phyloP scores from a whole-genome alignment of 805 yeast species.

The Saturnispora halmiae region DNA sequence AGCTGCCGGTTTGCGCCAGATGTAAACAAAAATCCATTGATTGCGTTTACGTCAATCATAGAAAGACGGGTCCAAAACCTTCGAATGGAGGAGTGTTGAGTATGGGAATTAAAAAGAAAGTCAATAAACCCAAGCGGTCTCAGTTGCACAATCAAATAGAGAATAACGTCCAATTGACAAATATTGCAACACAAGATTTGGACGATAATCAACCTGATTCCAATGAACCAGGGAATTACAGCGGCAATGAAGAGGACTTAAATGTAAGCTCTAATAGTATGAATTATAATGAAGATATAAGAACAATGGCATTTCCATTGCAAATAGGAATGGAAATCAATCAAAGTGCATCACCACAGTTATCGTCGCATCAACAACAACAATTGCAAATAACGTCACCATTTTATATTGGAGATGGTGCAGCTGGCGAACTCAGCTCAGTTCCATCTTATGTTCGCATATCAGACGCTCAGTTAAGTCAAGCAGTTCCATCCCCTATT shows the following conservation, averaged over 20 bases:
- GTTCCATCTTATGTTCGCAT: conserved; percentile 9
- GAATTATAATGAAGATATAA: neutral
- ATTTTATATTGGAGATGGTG: conserved; percentile 8
- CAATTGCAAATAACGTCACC: neutral
- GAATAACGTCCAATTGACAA: too few species aligned
- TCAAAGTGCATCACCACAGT: too few species aligned
- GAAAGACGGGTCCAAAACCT: conserved; percentile 28
- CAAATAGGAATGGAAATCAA: neutral
- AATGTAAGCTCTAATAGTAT: neutral
- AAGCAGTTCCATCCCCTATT: too few species aligned
- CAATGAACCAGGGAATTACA: neutral
- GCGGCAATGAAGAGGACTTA: neutral
- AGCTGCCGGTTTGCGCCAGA: conserved; percentile 21
- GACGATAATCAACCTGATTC: too few species aligned
- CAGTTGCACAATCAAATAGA: too few species aligned
- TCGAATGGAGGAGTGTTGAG: too few species aligned
- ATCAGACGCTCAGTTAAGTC: too few species aligned
- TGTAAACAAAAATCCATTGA: conserved; percentile 16
- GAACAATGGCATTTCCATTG: neutral
- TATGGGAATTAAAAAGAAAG: too few species aligned
- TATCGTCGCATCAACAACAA: too few species aligned
- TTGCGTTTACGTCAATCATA: conserved; percentile 23
- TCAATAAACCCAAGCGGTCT: too few species aligned
- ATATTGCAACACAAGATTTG: too few species aligned
- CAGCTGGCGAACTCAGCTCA: too few species aligned